Evolutionary conservation across 1,284 basidiomycete genomes (phyloP).

Genomic region (Cutaneotrichosporon dermatis): DNA sequence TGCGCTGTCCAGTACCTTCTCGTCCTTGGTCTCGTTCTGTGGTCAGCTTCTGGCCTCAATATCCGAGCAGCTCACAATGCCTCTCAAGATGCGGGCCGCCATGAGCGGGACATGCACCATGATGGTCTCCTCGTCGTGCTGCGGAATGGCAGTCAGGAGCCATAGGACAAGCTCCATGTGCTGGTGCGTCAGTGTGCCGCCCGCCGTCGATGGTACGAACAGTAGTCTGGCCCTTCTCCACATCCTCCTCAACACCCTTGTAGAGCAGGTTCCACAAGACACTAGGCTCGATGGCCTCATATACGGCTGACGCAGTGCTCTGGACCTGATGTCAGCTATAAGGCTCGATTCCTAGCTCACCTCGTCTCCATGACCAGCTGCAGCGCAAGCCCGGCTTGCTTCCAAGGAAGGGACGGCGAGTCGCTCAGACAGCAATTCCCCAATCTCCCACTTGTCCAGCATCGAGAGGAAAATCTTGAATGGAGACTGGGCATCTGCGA

Average conservation of each 20-base stretch:
- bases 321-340: slow-evolving; percentile 45
- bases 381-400: slow-evolving; percentile 19
- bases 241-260: slow-evolving; percentile 51
- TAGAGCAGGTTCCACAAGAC: slow-evolving; percentile 79
- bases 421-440: slow-evolving; percentile 69
- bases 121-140: slow-evolving; percentile 52
- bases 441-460: slow-evolving; percentile 96
- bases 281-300: slow-evolving; percentile 86
- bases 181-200: slow-evolving; percentile 11
- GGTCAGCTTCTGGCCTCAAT: not conserved
- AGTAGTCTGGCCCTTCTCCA: slow-evolving; percentile 2
- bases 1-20: not conserved
- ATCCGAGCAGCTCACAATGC: not conserved
- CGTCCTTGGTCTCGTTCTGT: slow-evolving; percentile 6
- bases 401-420: slow-evolving; percentile 66
- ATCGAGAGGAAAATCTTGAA: slow-evolving; percentile 95
- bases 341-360: not conserved
- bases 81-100: slow-evolving; percentile 17
- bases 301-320: slow-evolving; percentile 82
- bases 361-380: slow-evolving; percentile 47
- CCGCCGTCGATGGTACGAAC: not conserved
- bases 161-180: slow-evolving; percentile 46
- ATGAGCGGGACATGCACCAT: slow-evolving; percentile 29
- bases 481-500: slow-evolving; percentile 67
- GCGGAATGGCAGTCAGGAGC: slow-evolving; percentile 49